phyloP scores from a whole-genome alignment of 129 eudicot species.

The Tagetes erecta region DNA sequence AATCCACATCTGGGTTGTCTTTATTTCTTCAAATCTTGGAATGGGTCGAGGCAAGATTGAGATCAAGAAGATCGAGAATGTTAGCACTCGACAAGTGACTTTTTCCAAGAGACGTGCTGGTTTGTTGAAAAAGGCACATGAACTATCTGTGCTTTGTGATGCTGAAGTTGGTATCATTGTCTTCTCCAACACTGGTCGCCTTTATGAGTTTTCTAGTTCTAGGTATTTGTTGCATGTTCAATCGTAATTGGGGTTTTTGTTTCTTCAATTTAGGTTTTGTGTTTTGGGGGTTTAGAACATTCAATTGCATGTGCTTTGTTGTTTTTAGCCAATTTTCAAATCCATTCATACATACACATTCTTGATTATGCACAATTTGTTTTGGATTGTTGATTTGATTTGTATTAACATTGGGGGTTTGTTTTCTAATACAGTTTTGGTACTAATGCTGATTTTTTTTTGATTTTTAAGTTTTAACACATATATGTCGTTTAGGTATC shows the following conservation, averaged over 20 bases:
- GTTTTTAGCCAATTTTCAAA: not conserved
- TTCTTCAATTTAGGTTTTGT: not conserved
- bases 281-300: not conserved
- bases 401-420: not conserved
- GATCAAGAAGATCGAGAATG: slow-evolving; percentile 86
- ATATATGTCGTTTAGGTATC: too few relatives aligned
- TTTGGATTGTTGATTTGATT: not conserved
- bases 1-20: slow-evolving; percentile 22
- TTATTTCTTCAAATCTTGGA: not conserved
- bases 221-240: not conserved
- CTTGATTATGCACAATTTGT: not conserved
- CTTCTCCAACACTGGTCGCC: slow-evolving; percentile 73
- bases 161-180: slow-evolving; percentile 78
- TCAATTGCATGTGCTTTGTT: slow-evolving; percentile 30
- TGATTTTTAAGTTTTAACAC: too few relatives aligned
- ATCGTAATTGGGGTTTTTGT: slow-evolving; percentile 24
- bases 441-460: too few relatives aligned
- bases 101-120: slow-evolving; percentile 82
- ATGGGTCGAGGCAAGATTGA: slow-evolving; percentile 91
- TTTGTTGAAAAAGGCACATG: slow-evolving; percentile 75
- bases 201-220: slow-evolving; percentile 61
- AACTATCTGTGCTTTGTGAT: slow-evolving; percentile 78
- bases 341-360: slow-evolving; percentile 10
- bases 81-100: slow-evolving; percentile 73
- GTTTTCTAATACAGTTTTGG: too few relatives aligned